Base-by-base conservation (phyloP, 192 early-diverging fungal species). In the Rhizoclosmatium globosum region DNA sequence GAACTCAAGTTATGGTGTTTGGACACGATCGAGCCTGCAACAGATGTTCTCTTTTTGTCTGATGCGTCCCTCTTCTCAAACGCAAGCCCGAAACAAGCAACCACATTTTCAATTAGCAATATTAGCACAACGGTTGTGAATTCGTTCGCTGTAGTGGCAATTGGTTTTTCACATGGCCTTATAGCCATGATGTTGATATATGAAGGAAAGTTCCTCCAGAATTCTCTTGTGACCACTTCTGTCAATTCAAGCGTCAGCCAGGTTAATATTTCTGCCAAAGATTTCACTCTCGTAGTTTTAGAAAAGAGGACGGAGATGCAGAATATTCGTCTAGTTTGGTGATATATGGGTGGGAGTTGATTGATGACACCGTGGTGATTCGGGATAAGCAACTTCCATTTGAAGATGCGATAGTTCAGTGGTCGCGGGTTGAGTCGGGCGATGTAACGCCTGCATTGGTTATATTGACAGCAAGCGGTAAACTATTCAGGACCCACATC, bases 121-220 rank as follows among this genome's bases (percentile, higher is more conserved):
- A n/a, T 56, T n/a, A 9, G 19, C 53, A n/a, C 53, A n/a, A n/a
- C 53, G 9, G 9, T n/a, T 56, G 11, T 15, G 19, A 9, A 56
- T 15, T 15, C 11, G 9, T 9, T 0, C 53, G 53, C 53, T n/a
- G 53, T n/a, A 15, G 11, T 56, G 11, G 19, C 62, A 11, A 64
- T 64, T 31, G 62, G 62, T 0, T 64, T 64, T 1, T 64, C 62
- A n/a, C 19, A 64, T n/a, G 62, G 62, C 23, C n/a, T 39, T 11
- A 64, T 64, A 9, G 62, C 9, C 11, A 0, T 64, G 62, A 9
- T 64, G 15, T 23, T n/a, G 31, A 64, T 64, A 9, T 31, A 64
- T n/a, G 62, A 64, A 13, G 62, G 38, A 64, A 64, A 64, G 38
- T 64, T 64, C 62, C 17, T 64, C 19, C 62, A n/a, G 62, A n/a